Conservation (phyloP, 805 yeast genomes). For the Cyberlindnera nakhonratchasimensis region DNA sequence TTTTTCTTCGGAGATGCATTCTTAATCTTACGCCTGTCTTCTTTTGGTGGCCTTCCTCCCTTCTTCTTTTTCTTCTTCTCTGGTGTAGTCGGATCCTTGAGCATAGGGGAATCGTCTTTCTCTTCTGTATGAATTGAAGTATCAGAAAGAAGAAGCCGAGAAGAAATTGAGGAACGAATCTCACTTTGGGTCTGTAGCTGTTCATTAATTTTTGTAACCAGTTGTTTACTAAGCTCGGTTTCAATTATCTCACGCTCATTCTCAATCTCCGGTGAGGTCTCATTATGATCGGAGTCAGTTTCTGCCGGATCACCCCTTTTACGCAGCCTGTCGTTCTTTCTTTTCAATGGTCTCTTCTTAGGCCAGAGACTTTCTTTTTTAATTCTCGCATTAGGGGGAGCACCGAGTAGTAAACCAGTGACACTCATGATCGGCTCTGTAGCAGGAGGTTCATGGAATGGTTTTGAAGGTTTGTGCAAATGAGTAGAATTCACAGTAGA, state of each 20-base stretch:
- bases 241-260: constrained; percentile 16
- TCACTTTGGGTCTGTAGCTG: constrained; percentile 22
- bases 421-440: constrained; percentile 54
- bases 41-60: constrained; percentile 8
- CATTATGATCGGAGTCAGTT: constrained; percentile 4
- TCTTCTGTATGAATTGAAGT: background rate
- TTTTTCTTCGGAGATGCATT: constrained; percentile 29
- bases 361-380: constrained; percentile 57
- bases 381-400: constrained; percentile 59
- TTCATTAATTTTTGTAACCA: constrained; percentile 20
- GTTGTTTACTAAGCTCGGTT: constrained; percentile 5
- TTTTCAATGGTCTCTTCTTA: constrained; percentile 29
- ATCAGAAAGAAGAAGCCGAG: constrained; percentile 1
- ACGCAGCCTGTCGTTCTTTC: constrained; percentile 18
- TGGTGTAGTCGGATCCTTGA: background rate
- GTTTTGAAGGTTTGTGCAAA: background rate
- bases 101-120: background rate
- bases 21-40: constrained; percentile 25
- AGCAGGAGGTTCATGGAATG: constrained; percentile 51
- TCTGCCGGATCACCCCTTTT: constrained; percentile 18
- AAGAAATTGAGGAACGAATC: constrained; percentile 14
- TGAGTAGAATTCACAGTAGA: background rate
- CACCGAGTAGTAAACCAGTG: constrained; percentile 71
- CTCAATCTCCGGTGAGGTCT: constrained; percentile 8
- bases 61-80: constrained; percentile 12